Percentiles rank a stretch among this genome's conserved stretches.
Evolutionary conservation across 805 yeast species (phyloP).

Genomic region (Yarrowia sp.): DNA sequence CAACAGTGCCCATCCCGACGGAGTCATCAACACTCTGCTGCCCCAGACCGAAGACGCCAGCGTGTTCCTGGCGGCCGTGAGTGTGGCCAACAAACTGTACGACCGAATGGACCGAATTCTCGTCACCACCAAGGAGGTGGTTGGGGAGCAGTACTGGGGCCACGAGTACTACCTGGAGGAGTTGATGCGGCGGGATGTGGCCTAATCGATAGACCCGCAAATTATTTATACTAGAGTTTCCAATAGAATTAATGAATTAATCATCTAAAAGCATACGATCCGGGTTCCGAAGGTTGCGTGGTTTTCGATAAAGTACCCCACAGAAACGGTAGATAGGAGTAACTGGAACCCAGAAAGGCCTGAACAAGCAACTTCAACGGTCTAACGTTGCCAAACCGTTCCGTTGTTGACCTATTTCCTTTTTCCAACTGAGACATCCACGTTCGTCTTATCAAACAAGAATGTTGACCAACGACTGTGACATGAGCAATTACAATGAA

Average conservation of each 20-base stretch:
- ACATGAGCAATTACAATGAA: too few relatives aligned
- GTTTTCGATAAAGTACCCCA: too few relatives aligned
- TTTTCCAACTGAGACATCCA: too few relatives aligned
- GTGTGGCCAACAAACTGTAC: conserved; percentile 46
- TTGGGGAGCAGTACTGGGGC: conserved; percentile 49
- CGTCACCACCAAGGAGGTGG: conserved; percentile 48
- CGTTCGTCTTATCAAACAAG: too few relatives aligned
- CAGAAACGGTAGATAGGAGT: too few relatives aligned
- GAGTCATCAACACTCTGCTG: conserved; percentile 38
- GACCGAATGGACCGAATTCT: conserved; percentile 48
- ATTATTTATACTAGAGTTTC: conserved; percentile 30
- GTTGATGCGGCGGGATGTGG: conserved; percentile 16
- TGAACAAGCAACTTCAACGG: too few relatives aligned
- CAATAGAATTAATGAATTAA: conserved; percentile 5
- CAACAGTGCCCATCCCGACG: conserved; percentile 6
- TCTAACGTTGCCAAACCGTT: too few relatives aligned
- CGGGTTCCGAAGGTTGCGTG: too few relatives aligned
- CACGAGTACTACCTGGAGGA: conserved; percentile 40
- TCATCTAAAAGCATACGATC: too few relatives aligned
- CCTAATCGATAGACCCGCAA: not conserved
- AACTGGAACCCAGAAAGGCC: too few relatives aligned
- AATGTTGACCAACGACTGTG: too few relatives aligned
- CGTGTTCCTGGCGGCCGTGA: conserved; percentile 44
- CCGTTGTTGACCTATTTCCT: too few relatives aligned
- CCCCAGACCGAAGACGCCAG: conserved; percentile 48